Conservation (phyloP, 2,329 filamentous ascomycete genomes). For the Parastagonospora nodorum region DNA sequence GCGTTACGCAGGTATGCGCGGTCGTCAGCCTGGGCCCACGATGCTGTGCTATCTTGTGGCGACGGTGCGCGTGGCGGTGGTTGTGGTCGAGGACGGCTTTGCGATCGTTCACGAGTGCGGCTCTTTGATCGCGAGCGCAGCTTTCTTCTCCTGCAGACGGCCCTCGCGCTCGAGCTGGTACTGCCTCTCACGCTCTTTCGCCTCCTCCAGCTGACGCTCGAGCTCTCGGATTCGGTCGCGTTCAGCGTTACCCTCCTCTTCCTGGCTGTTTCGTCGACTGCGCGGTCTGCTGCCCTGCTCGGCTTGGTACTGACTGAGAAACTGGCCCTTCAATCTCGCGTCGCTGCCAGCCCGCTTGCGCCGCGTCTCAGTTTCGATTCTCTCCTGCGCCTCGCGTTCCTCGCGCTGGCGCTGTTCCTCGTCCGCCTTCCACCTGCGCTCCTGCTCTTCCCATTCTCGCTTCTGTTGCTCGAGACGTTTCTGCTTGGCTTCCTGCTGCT, state of each 20-base stretch:
- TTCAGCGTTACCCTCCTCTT: conserved; percentile 59
- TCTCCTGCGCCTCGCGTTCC: conserved; percentile 73
- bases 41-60: conserved; percentile 61
- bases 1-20: conserved; percentile 66
- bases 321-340: conserved; percentile 77
- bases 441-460: conserved; percentile 77
- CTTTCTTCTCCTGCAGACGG: conserved; percentile 48
- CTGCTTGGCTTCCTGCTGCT: conserved; percentile 63
- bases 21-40: conserved; percentile 67
- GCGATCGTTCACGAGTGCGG: conserved; percentile 41
- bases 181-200: conserved; percentile 68
- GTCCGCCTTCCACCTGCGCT: conserved; percentile 75
- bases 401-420: conserved; percentile 74
- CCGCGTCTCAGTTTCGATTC: conserved; percentile 68
- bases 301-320: conserved; percentile 82
- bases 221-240: conserved; percentile 76
- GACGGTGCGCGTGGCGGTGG: conserved; percentile 46
- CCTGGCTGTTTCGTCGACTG: conserved; percentile 46
- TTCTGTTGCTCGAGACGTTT: conserved; percentile 69
- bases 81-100: conserved; percentile 39
- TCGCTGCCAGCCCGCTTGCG: conserved; percentile 66
- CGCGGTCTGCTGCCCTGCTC: conserved; percentile 58
- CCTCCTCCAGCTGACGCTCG: conserved; percentile 72
- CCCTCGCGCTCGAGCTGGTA: conserved; percentile 67
- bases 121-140: conserved; percentile 45